Evolutionary conservation across 2,329 filamentous ascomycete species (phyloP), one percentile per base, ranked within the genome.

Genomic region (Alternaria sp.): DNA sequence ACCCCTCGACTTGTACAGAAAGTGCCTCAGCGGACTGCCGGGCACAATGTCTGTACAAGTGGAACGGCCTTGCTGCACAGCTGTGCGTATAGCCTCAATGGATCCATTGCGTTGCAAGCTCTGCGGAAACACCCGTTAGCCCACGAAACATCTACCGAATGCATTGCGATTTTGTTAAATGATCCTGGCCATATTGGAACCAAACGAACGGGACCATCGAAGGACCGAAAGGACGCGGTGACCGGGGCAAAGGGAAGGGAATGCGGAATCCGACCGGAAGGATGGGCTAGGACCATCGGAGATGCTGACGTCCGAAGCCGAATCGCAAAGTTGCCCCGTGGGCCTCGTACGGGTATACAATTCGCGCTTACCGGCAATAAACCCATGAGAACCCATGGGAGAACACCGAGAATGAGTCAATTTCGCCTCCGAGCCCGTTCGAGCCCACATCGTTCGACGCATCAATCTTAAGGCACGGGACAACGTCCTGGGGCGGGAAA

Each of bases 1-100:
- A 19, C 91, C 90, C 63, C 93, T 88, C 15, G 93, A 97, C 81
- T 98, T 99, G 85, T 97, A 99, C 17, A 99, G 82, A 76, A 98
- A 99, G 83, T 99, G 96, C 70, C 91, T 90, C 56, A 98, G 83
- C 30, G 91, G 89, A 15, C 90, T 92, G 23, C 91, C 92, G 0
- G 93, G 92, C 1, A 93, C 87, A 62, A 99, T 90, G 62, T 96
- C 91, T 15, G 88, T 87, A 61, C 91, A 87, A 25, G 83, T 84
- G 1, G 92, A 90, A 10, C 95, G 90, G 11, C 93, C 93, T 32
- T 86, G 83, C 10, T 85, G 85, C 30, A 92, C 88, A 13, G 94
- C 91, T 3, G 85, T 81, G 66, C 88, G 88, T 76, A 99, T 95
- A 58, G 91, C 84, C 28, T 89, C 84, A 71, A 98, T 87, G 72